A percentile compares a stretch with the other conserved stretches of the same genome.
Conservation (phyloP, 371 early-diverging fungal species). For the Apophysomyces variabilis region DNA sequence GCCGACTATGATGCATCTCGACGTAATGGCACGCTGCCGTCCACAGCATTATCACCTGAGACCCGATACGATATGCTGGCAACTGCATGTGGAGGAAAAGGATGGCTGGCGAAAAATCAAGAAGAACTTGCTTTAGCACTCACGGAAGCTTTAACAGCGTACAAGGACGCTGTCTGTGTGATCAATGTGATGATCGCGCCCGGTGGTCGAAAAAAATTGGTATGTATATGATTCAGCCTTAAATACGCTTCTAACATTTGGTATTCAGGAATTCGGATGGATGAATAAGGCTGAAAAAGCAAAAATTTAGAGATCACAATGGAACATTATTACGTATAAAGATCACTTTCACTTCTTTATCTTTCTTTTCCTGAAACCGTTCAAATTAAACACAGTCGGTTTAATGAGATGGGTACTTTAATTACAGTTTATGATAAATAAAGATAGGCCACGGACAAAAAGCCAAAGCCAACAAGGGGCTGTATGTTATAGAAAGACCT, state of each 20-base stretch:
- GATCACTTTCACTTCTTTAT: no score
- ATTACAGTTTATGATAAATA: no score
- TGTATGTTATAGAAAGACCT: no score
- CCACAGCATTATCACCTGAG: conserved; percentile 70
- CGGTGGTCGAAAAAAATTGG: conserved; percentile 52
- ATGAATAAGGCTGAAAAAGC: conserved; percentile 24
- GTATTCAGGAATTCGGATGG: conserved; percentile 26
- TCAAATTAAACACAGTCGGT: no score
- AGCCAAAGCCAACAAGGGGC: no score
- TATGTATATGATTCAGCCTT: conserved; percentile 9
- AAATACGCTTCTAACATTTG: no score
- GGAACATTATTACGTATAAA: no score
- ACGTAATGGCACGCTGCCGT: conserved; percentile 49
- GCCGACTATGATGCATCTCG: conserved; percentile 41
- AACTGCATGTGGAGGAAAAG: conserved; percentile 70
- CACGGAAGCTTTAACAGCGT: conserved; percentile 43
- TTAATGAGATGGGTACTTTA: no score
- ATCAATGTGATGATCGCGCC: conserved; percentile 59
- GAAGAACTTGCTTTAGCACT: conserved; percentile 62
- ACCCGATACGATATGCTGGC: conserved; percentile 72
- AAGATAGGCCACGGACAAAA: no score
- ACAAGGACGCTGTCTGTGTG: conserved; percentile 43
- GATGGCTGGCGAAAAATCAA: conserved; percentile 66
- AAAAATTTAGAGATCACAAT: conserved; percentile 9
- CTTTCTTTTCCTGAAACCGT: no score